Evolutionary conservation across 108 stramenopile genomes (phyloP), one percentile per base, ranked within the genome.

Genomic region (Chaetoceros muelleri): DNA sequence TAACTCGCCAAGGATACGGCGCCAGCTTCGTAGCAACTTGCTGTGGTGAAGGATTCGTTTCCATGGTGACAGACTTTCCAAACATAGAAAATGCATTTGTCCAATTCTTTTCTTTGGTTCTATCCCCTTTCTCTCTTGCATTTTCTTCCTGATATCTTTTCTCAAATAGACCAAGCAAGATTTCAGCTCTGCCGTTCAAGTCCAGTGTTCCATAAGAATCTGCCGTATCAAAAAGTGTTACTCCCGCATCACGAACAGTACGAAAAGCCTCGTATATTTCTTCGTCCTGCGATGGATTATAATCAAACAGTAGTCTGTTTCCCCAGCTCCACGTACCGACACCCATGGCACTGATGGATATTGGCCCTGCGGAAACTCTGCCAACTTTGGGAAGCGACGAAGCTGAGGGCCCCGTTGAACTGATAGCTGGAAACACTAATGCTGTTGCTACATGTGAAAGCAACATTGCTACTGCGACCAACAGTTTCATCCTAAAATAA

Each of bases 281-380:
- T 44, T 84, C 84, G 53, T 90, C 88, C 66, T 86, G 84, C 20
- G 67, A 72, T 21, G 84, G 78, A 66, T 86, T 79, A 53, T 90
- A 90, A 30, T 83, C 81, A 60, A 75, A 86, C 27, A 90, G 46
- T 16, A 90, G 53, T 34, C 81, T 75, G 57, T 90, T 90, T 2
- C 88, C 88, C 88, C 87, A 89, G 21, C 64, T 69, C 88, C 88
- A 90, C 16, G 88, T 90, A 19, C 88, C 88, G 53, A 76, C 81
- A 18, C 88, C 88, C 5, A 90, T 30, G 24, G 61, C 64, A 45
- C 74, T 76, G 25, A 90, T 79, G 13, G 70, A 57, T 21, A 89
- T 70, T 18, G 87, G 87, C 2, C 87, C 87, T 7, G 87, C 87
- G 0, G 62, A 48, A 2, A 89, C 84, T 46, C 80, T 58, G 20